Percentiles rank a stretch among this genome's conserved stretches.
These are phyloP conservation scores for Plenodomus biglobosus DNA, from an alignment of 2,329 filamentous ascomycete species.

Conservation along the genomic window DNA sequence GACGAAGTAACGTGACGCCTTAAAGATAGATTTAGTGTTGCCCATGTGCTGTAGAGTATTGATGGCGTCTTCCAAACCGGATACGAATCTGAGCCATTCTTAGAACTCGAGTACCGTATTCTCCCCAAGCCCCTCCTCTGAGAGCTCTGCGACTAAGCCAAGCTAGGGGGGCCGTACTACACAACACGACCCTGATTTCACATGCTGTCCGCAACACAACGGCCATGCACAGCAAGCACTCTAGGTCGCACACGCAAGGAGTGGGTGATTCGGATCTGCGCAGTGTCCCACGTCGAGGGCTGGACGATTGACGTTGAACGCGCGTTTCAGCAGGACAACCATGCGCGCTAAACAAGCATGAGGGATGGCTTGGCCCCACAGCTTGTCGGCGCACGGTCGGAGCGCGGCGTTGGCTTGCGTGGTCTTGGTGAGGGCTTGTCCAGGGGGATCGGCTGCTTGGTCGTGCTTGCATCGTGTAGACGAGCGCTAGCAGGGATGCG, in stretches of 20 bases:
- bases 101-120: too few species aligned
- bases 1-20: too few species aligned
- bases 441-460: constrained; percentile 8
- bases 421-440: constrained; percentile 11
- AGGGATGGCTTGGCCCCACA: constrained; percentile 8
- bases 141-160: too few species aligned
- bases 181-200: background rate
- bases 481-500: background rate
- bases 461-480: background rate
- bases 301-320: constrained; percentile 8
- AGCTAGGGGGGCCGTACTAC: too few species aligned
- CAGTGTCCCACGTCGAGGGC: background rate
- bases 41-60: too few species aligned
- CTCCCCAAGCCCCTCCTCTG: too few species aligned
- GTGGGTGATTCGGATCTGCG: constrained; percentile 11
- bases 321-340: constrained; percentile 10
- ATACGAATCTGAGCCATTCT: too few species aligned
- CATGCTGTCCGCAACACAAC: background rate
- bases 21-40: too few species aligned
- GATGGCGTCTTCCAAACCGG: too few species aligned
- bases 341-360: constrained; percentile 13
- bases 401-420: background rate
- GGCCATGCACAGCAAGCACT: background rate
- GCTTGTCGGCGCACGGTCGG: constrained; percentile 5
- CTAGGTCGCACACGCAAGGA: background rate